Conservation (phyloP, 228 moss, liverwort and hornwort species). For the Sphagnum magellanicum region DNA sequence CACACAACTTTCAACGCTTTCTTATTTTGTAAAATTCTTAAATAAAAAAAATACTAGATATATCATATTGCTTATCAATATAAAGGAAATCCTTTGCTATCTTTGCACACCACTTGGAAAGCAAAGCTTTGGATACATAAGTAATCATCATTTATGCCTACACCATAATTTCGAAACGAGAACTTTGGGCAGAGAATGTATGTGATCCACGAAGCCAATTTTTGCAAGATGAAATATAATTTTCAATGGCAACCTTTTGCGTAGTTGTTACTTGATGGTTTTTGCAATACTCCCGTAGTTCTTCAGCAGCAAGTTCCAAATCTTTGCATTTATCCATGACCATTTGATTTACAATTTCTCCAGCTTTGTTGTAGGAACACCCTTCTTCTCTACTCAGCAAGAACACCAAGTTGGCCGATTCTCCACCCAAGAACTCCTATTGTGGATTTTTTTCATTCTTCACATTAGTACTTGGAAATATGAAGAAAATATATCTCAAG, state of each 20-base stretch:
- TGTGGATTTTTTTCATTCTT: not conserved
- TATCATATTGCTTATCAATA: too few relatives aligned
- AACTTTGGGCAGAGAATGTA: not conserved
- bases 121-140: too few relatives aligned
- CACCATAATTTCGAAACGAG: too few relatives aligned
- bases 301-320: constrained; percentile 3
- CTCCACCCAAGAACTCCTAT: constrained; percentile 17
- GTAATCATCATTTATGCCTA: too few relatives aligned
- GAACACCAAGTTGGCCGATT: constrained; percentile 11
- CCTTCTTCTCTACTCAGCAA: constrained; percentile 13
- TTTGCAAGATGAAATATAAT: not conserved
- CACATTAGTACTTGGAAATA: too few relatives aligned
- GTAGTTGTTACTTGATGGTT: not conserved
- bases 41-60: too few relatives aligned
- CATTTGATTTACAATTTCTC: constrained; percentile 12
- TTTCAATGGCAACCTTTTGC: not conserved
- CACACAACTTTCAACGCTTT: too few relatives aligned
- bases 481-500: too few relatives aligned
- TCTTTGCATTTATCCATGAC: constrained; percentile 11
- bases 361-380: constrained; percentile 21
- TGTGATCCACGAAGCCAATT: not conserved
- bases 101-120: too few relatives aligned
- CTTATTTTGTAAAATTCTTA: too few relatives aligned
- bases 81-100: too few relatives aligned
- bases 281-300: not conserved